These are phyloP conservation scores for Glebionis coronaria DNA, from an alignment of 129 eudicot genomes.

Conservation along the genomic window DNA sequence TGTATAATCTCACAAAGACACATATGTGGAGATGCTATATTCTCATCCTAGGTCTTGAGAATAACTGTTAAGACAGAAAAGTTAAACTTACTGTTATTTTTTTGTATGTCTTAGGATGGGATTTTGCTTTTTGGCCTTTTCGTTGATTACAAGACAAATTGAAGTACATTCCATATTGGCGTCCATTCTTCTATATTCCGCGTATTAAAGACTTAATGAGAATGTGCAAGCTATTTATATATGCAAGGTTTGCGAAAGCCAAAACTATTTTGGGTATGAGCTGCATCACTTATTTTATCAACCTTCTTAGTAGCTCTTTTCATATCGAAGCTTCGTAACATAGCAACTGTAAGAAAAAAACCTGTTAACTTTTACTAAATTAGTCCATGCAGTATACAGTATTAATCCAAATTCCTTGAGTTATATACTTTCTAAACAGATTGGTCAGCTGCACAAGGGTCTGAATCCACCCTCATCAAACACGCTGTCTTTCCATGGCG, in stretches of 20 bases:
- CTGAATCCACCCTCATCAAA: slow-evolving; percentile 78
- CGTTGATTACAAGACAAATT: slow-evolving; percentile 65
- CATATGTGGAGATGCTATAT: background rate
- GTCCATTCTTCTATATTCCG: background rate
- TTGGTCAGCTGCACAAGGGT: slow-evolving; percentile 81
- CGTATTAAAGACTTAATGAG: background rate
- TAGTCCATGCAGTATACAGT: slow-evolving; percentile 14
- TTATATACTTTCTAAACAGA: slow-evolving; percentile 43
- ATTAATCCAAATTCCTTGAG: background rate
- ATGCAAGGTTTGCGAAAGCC: slow-evolving; percentile 65
- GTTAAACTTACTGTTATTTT: no score
- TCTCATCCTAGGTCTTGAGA: no score
- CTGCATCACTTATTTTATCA: slow-evolving; percentile 71
- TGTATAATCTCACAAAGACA: background rate
- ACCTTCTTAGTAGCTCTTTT: slow-evolving; percentile 56
- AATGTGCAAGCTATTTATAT: background rate
- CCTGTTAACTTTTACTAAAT: background rate
- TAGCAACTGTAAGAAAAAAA: slow-evolving; percentile 49
- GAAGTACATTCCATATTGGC: slow-evolving; percentile 30
- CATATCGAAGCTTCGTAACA: slow-evolving; percentile 41
- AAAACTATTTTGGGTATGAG: slow-evolving; percentile 77
- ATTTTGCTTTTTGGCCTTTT: slow-evolving; percentile 46
- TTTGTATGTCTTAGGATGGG: slow-evolving; percentile 40
- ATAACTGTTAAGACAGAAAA: no score
- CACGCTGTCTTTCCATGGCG: no score